Evolutionary conservation across 306 rosid species (phyloP).

Genomic region (Rosa multiflora): DNA sequence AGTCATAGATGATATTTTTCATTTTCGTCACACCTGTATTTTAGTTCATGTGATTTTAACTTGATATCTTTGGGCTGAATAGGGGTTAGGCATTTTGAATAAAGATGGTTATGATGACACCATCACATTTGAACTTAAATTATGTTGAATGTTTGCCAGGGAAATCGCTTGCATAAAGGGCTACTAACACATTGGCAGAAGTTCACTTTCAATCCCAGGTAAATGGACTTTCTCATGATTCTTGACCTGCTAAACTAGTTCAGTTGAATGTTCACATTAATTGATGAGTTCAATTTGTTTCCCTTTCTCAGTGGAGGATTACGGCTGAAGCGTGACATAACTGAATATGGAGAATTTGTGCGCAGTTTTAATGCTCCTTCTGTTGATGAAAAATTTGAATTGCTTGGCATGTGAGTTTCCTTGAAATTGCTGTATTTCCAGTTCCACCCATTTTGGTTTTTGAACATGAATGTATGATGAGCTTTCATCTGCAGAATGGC

Average conservation of each 20-base stretch:
- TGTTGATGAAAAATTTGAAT: constrained; percentile 92
- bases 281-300: neutral
- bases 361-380: constrained; percentile 89
- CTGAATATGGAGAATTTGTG: constrained; percentile 95
- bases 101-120: neutral
- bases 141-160: constrained; percentile 46
- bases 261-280: constrained; percentile 12
- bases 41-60: neutral
- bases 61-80: neutral
- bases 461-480: constrained; percentile 27
- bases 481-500: constrained; percentile 66
- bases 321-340: constrained; percentile 98
- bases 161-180: constrained; percentile 91
- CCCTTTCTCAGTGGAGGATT: constrained; percentile 72
- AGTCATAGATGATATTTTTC: neutral
- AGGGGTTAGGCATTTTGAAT: constrained; percentile 1
- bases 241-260: neutral
- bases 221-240: constrained; percentile 37
- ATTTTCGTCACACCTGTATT: neutral
- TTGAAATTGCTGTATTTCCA: constrained; percentile 12
- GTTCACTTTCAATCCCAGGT: constrained; percentile 97
- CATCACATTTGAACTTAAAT: constrained; percentile 25
- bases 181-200: constrained; percentile 90
- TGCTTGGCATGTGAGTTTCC: constrained; percentile 89
- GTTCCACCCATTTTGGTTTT: constrained; percentile 2